phyloP scores from a whole-genome alignment of 2,329 filamentous ascomycete species.

The Pyrenophora tritici-repentis region DNA sequence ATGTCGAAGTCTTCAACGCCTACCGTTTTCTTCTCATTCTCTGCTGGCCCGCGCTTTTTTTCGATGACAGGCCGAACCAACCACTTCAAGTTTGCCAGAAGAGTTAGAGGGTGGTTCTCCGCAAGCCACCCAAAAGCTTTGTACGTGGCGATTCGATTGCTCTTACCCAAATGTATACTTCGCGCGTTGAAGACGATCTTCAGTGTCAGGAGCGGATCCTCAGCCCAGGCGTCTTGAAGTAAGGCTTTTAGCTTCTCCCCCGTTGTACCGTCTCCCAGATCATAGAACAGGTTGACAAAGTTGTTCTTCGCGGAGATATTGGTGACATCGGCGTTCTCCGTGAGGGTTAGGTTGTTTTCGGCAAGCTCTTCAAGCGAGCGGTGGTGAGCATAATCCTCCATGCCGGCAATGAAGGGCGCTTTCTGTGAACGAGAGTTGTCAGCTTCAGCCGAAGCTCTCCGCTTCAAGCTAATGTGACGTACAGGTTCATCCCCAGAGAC shows the following conservation, averaged over 20 bases:
- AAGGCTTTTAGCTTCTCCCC: constrained; percentile 48
- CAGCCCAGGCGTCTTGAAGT: constrained; percentile 57
- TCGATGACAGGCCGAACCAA: constrained; percentile 60
- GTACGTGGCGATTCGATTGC: constrained; percentile 56
- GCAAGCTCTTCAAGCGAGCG: constrained; percentile 17
- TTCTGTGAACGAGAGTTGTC: constrained; percentile 18
- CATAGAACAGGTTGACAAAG: constrained; percentile 61
- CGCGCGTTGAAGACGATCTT: constrained; percentile 65
- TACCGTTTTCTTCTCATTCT: constrained; percentile 8
- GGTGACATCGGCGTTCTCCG: constrained; percentile 58
- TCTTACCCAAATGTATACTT: constrained; percentile 66
- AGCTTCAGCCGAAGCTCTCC: constrained; percentile 13
- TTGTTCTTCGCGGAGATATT: constrained; percentile 53
- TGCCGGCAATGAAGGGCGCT: constrained; percentile 26
- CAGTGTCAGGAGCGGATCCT: constrained; percentile 56
- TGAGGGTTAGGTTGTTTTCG: constrained; percentile 55
- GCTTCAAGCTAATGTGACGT: constrained; percentile 16
- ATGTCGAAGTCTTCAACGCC: constrained; percentile 47
- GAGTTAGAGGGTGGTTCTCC: constrained; percentile 59
- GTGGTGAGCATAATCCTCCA: constrained; percentile 23
- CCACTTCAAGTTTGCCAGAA: constrained; percentile 61
- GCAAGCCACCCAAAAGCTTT: constrained; percentile 62
- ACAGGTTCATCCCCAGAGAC: neutral
- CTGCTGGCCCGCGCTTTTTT: constrained; percentile 54
- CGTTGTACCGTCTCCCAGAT: constrained; percentile 53